A percentile compares a stretch with the other conserved stretches of the same genome.
Evolutionary conservation across 2,329 filamentous ascomycete species (phyloP).

Genomic region (Chrysoporthe deuterocubensis): DNA sequence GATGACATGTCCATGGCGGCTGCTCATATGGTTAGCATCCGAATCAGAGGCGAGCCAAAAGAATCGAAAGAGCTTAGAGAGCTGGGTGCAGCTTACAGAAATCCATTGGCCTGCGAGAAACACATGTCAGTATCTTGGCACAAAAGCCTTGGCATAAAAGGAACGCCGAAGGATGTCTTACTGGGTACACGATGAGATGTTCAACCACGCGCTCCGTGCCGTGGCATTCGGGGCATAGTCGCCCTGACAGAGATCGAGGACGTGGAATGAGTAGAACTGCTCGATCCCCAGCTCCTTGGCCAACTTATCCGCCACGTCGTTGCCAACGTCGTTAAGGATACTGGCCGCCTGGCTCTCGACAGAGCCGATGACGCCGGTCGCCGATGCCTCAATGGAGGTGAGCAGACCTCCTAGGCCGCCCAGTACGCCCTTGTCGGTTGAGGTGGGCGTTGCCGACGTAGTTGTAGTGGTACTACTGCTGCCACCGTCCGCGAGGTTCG

Average conservation of each 20-base stretch:
- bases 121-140: background rate
- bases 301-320: conserved; percentile 37
- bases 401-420: conserved; percentile 28
- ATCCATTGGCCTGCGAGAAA: conserved; percentile 27
- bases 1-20: conserved; percentile 50
- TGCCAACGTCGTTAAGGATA: conserved; percentile 37
- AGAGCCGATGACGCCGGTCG: conserved; percentile 30
- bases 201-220: conserved; percentile 31
- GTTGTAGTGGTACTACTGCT: conserved; percentile 33
- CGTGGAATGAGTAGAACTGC: conserved; percentile 41
- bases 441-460: conserved; percentile 30
- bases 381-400: conserved; percentile 20
- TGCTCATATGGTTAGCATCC: conserved; percentile 2
- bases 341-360: conserved; percentile 33
- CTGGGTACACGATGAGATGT: conserved; percentile 35
- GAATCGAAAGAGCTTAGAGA: background rate
- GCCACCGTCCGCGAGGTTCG: conserved; percentile 23
- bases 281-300: conserved; percentile 38
- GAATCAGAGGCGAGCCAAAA: background rate
- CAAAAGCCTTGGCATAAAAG: background rate
- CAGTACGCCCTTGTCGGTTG: conserved; percentile 29
- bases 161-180: conserved; percentile 18
- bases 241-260: conserved; percentile 39
- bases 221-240: conserved; percentile 36
- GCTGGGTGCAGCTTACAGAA: conserved; percentile 19